Evolutionary conservation across 1,139 yeast genomes (phyloP).

Genomic region (Scheffersomyces titani): DNA sequence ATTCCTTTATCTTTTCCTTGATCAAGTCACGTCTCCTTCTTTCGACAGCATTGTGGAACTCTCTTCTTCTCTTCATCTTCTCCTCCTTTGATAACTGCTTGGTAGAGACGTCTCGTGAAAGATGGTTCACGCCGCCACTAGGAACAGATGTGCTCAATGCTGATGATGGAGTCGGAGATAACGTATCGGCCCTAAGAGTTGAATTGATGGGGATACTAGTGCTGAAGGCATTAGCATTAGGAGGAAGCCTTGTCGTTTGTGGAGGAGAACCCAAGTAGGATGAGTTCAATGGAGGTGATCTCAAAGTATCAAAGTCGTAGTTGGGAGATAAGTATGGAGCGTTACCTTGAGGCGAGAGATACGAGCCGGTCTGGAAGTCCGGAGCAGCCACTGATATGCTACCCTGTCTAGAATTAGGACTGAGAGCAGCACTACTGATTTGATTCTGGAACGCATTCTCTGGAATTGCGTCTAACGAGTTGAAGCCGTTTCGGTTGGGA

Average conservation of each 20-base stretch:
- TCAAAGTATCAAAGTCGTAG: conserved; percentile 28
- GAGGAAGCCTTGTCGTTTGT: conserved; percentile 14
- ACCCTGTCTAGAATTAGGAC: conserved; percentile 36
- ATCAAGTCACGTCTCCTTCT: conserved; percentile 76
- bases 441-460: conserved; percentile 24
- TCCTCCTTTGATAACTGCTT: conserved; percentile 67
- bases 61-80: conserved; percentile 67
- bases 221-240: conserved; percentile 25
- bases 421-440: conserved; percentile 20
- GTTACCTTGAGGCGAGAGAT: conserved; percentile 15
- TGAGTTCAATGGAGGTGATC: conserved; percentile 28
- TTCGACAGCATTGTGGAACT: conserved; percentile 81
- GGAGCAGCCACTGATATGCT: conserved; percentile 31
- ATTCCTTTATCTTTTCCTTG: conserved; percentile 71
- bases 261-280: conserved; percentile 43
- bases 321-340: conserved; percentile 18
- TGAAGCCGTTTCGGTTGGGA: conserved; percentile 27
- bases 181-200: conserved; percentile 14
- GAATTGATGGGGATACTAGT: conserved; percentile 29
- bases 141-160: conserved; percentile 32
- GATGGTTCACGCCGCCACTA: conserved; percentile 7
- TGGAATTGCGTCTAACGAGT: conserved; percentile 34
- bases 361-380: conserved; percentile 12
- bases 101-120: conserved; percentile 14
- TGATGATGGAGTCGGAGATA: conserved; percentile 27